Evolutionary conservation across 345 rosid species (phyloP), one percentile per base, ranked within the genome.

Genomic region (Theobroma cacao): DNA sequence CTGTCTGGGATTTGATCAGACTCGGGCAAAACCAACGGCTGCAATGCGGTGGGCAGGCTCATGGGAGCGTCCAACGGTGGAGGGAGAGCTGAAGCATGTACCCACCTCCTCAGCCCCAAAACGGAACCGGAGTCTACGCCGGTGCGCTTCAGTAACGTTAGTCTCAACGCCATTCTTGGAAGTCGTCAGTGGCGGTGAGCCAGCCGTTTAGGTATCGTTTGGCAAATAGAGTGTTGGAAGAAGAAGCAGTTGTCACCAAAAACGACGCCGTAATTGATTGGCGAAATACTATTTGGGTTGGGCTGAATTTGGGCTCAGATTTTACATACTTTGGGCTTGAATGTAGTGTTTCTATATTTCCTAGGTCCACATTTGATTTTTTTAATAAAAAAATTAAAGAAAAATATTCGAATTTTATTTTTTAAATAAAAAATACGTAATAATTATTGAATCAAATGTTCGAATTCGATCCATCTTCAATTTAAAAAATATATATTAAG

Each of bases 121-220:
- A 78, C 2, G 59, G 73, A 81, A 3, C 85, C 31, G 9, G 75
- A 38, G 53, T 78, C 82, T 62, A 31, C 55, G 72, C 70, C 80
- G 56, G 86, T 82, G 78, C 82, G 70, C 79, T 87, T 91, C 15
- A 84, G 80, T 71, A 83, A 67, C 56, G 89, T 88, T 75, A 80
- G 65, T 82, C 89, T 88, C 81, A 79, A 74, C 81, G 96, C 90
- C 97, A 94, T 88, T 48, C 52, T 22, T 63, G 48, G 41, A 61
- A 30, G 10, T n/a, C n/a, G 65, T 14, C 20, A 14, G 65, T 61
- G 38, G n/a, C n/a, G 20, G 38, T 14, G 65, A 14, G 18, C n/a
- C 53, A 48, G n/a, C 20, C 65, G 38, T 30, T 6, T 30, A 61
- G 65, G 65, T 13, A 60, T 61, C 38, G 1, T 5, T 28, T 15